Conservation (phyloP, 768 basidiomycete species). For the Exidia glandulosa region DNA sequence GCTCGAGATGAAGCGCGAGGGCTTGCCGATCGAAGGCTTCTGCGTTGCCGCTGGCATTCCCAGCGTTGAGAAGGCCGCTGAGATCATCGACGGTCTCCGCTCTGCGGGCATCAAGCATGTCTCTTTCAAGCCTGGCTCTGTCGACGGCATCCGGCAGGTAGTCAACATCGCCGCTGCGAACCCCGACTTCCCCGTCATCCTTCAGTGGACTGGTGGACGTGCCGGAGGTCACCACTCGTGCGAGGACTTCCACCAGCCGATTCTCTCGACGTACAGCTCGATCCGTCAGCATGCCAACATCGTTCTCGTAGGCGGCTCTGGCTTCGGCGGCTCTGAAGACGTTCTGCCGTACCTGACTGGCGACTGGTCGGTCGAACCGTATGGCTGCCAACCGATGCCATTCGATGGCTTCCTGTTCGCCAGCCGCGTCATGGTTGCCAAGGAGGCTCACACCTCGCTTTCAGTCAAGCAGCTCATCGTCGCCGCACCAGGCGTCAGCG, state of each 20-base stretch:
- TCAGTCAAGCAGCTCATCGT: constrained; percentile 96
- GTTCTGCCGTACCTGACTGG: constrained; percentile 96
- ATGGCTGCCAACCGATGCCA: constrained; percentile 88
- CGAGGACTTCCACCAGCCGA: constrained; percentile 97
- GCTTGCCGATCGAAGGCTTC: constrained; percentile 95
- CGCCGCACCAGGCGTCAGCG: constrained; percentile 83
- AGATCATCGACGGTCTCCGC: constrained; percentile 81
- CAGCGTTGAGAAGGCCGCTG: constrained; percentile 89
- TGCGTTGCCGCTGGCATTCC: constrained; percentile 98
- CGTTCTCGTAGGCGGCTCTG: constrained; percentile 83
- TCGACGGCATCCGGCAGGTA: constrained; percentile 96
- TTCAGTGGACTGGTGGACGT: constrained; percentile 99
- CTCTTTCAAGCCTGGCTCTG: constrained; percentile 95
- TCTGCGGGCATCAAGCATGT: constrained; percentile 88
- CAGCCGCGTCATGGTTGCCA: constrained; percentile 96
- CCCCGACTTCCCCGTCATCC: constrained; percentile 91
- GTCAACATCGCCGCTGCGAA: constrained; percentile 90
- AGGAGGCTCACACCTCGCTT: constrained; percentile 91
- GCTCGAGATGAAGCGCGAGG: constrained; percentile 95
- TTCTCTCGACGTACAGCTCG: constrained; percentile 77
- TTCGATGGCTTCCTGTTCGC: constrained; percentile 97
- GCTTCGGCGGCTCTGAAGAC: constrained; percentile 91
- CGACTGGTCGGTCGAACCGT: constrained; percentile 80
- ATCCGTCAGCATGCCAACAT: constrained; percentile 89
- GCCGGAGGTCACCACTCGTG: constrained; percentile 98